A percentile compares a stretch with the other conserved stretches of the same genome.
Conservation (phyloP, 192 early-diverging fungal species). For the Linnemannia schmuckeri region DNA sequence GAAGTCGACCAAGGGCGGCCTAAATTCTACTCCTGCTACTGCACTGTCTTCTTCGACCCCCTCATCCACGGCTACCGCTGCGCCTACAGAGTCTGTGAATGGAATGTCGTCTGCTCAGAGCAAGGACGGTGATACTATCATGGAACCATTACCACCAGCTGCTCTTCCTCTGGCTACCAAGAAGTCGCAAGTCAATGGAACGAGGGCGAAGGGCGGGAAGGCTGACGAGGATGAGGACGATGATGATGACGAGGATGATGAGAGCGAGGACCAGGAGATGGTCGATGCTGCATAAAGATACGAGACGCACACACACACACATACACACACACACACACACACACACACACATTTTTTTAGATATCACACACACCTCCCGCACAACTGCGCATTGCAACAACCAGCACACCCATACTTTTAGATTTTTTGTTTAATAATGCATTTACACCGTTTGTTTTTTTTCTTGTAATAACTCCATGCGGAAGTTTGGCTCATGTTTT, state of each 20-base stretch:
- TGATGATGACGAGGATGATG: slow-evolving; percentile 35
- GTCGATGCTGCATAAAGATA: slow-evolving; percentile 7
- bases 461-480: too few relatives aligned
- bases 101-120: not conserved
- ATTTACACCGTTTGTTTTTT: too few relatives aligned
- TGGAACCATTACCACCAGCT: slow-evolving; percentile 1
- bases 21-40: too few relatives aligned
- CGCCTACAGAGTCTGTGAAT: too few relatives aligned
- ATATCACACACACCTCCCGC: not conserved
- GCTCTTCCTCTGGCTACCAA: not conserved
- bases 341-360: not conserved
- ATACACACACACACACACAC: not conserved
- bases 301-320: not conserved
- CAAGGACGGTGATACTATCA: not conserved
- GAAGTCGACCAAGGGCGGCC: slow-evolving; percentile 4
- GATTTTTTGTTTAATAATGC: too few relatives aligned
- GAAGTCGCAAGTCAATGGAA: not conserved
- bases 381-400: not conserved
- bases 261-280: slow-evolving; percentile 47
- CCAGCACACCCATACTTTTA: not conserved
- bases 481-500: too few relatives aligned
- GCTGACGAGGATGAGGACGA: slow-evolving; percentile 30
- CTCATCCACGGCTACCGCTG: not conserved
- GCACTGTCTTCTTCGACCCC: too few relatives aligned
- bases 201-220: not conserved